Evolutionary conservation across 1,284 basidiomycete species (phyloP).

Genomic region (Polyporus tsugae): DNA sequence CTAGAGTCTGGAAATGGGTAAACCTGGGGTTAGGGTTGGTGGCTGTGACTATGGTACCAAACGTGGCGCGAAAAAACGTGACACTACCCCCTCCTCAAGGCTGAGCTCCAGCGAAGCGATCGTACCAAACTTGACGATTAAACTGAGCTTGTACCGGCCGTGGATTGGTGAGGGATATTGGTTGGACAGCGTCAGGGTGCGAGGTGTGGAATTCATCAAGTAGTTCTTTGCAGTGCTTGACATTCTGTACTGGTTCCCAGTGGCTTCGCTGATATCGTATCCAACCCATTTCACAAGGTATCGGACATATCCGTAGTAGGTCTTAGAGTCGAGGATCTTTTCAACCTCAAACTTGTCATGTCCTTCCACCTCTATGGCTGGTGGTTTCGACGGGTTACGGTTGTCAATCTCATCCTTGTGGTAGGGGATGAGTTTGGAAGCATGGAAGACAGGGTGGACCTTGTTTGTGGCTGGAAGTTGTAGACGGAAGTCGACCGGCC

Average conservation of each 20-base stretch:
- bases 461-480: neutral
- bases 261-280: neutral
- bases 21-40: too few relatives aligned
- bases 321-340: neutral
- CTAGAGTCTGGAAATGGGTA: too few relatives aligned
- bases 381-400: neutral
- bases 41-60: too few relatives aligned
- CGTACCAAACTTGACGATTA: neutral
- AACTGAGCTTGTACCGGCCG: neutral
- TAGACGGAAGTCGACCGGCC: neutral
- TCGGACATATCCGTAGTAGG: neutral
- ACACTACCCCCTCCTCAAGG: constrained; percentile 5
- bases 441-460: neutral
- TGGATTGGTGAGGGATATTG: neutral
- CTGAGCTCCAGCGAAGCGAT: neutral
- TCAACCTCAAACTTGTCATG: neutral
- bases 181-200: neutral
- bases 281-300: neutral
- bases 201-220: neutral
- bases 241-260: neutral
- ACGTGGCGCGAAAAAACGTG: neutral
- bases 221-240: neutral
- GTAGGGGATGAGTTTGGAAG: neutral
- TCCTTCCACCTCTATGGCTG: neutral
- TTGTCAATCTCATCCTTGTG: neutral